These are phyloP conservation scores for Zoysia matrella DNA, from an alignment of 202 grass and related monocot genomes.

Conservation along the genomic window DNA sequence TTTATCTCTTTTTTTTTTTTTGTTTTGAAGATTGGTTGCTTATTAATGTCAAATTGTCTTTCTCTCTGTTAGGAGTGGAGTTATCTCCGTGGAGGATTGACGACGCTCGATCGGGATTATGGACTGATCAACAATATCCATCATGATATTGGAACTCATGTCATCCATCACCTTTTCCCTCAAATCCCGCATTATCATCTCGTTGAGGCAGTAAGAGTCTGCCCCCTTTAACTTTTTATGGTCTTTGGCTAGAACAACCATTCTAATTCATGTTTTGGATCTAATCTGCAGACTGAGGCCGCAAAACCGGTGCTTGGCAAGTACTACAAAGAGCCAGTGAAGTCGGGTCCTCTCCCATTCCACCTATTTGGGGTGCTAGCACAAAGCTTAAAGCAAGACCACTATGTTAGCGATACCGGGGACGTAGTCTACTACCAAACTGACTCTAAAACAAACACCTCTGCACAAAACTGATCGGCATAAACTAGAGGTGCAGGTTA, in stretches of 20 bases:
- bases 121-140: slow-evolving; percentile 90
- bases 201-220: slow-evolving; percentile 59
- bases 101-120: slow-evolving; percentile 79
- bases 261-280: no score
- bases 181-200: slow-evolving; percentile 91
- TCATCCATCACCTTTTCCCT: slow-evolving; percentile 85
- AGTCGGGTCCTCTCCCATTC: slow-evolving; percentile 67
- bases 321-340: slow-evolving; percentile 75
- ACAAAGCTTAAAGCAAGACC: slow-evolving; percentile 60
- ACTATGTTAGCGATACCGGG: slow-evolving; percentile 71
- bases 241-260: neutral
- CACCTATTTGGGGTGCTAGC: slow-evolving; percentile 57
- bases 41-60: slow-evolving; percentile 24
- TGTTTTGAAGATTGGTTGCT: neutral
- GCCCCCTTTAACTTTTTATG: no score
- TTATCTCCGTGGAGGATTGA: slow-evolving; percentile 78
- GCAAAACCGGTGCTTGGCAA: slow-evolving; percentile 76
- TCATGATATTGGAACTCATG: slow-evolving; percentile 88
- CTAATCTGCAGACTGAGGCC: slow-evolving; percentile 60
- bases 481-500: slow-evolving; percentile 32
- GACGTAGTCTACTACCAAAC: slow-evolving; percentile 78
- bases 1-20: neutral
- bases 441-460: slow-evolving; percentile 32
- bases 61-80: slow-evolving; percentile 65
- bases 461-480: slow-evolving; percentile 43